These are phyloP conservation scores for Podospora anserina DNA, from an alignment of 495 filamentous ascomycete genomes.

Conservation along the genomic window DNA sequence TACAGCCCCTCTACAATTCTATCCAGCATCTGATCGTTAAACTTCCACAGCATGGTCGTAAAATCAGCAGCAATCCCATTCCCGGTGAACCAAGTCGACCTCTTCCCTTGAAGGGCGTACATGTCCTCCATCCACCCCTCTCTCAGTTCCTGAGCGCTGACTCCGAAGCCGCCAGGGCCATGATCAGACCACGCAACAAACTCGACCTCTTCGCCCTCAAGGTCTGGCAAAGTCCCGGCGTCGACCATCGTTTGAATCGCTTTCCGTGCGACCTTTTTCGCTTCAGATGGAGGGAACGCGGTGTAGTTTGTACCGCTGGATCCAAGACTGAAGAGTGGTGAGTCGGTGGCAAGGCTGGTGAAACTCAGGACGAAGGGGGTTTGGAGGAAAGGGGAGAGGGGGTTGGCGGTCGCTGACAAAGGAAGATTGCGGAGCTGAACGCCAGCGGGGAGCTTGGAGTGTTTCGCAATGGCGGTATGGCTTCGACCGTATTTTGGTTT, in stretches of 20 bases:
- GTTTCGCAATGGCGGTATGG: constrained; percentile 33
- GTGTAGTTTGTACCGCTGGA: constrained; percentile 12
- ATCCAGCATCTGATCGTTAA: constrained; percentile 17
- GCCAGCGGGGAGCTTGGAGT: constrained; percentile 14
- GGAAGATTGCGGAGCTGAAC: constrained; percentile 17
- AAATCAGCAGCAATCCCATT: constrained; percentile 20
- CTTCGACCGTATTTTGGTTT: constrained; percentile 33
- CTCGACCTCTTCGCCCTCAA: constrained; percentile 15
- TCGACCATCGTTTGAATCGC: constrained; percentile 15
- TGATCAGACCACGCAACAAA: constrained; percentile 38
- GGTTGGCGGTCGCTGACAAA: constrained; percentile 1
- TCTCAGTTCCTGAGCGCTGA: constrained; percentile 31
- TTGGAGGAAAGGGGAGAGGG: constrained; percentile 11
- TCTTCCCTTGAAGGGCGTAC: constrained; percentile 41
- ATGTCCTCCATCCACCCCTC: constrained; percentile 38
- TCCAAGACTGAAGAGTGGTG: constrained; percentile 11
- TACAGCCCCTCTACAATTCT: background rate
- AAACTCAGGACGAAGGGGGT: constrained; percentile 11
- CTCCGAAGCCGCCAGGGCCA: constrained; percentile 35
- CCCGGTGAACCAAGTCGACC: constrained; percentile 44
- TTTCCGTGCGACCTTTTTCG: constrained; percentile 7
- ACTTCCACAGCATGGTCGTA: constrained; percentile 18
- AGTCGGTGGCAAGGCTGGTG: constrained; percentile 2
- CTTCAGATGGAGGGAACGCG: constrained; percentile 8
- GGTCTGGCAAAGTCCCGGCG: constrained; percentile 10